Conservation (phyloP, 352 stramenopile genomes). For the Phytophthora palmivora region DNA sequence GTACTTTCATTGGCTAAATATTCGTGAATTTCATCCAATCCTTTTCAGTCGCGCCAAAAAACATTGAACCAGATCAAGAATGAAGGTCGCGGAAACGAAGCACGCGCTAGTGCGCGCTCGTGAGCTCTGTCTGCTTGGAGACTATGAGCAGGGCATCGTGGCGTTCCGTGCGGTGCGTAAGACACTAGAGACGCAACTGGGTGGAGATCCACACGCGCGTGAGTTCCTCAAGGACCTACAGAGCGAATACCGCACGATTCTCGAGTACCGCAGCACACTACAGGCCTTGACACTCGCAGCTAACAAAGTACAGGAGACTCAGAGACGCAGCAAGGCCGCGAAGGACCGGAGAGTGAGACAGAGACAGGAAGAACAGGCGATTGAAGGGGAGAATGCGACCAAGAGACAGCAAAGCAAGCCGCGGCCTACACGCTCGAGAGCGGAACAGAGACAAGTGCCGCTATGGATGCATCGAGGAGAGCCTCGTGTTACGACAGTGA, state of each 20-base stretch:
- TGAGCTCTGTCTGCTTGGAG: constrained; percentile 70
- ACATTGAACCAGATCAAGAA: constrained; percentile 3
- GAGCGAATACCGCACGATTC: constrained; percentile 51
- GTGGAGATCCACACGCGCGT: constrained; percentile 32
- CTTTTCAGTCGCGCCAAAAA: constrained; percentile 10
- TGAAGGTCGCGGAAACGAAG: constrained; percentile 8
- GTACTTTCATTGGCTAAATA: constrained; percentile 6
- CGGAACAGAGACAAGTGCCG: constrained; percentile 14
- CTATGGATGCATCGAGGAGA: constrained; percentile 29
- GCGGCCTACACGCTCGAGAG: constrained; percentile 4
- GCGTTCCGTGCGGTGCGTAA: constrained; percentile 51
- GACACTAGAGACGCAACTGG: constrained; percentile 42
- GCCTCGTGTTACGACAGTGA: constrained; percentile 13
- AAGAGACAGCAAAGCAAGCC: constrained; percentile 29
- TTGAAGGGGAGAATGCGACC: background rate
- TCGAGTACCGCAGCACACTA: constrained; percentile 57
- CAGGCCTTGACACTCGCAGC: constrained; percentile 39
- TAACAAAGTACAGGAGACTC: constrained; percentile 34
- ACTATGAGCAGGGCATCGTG: constrained; percentile 58
- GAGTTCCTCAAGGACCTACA: constrained; percentile 61
- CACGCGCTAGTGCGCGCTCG: constrained; percentile 57
- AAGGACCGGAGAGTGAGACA: constrained; percentile 21
- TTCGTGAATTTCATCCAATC: constrained; percentile 20
- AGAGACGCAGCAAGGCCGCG: constrained; percentile 27
- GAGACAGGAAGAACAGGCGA: constrained; percentile 23